Percentiles rank a stretch among this genome's conserved stretches.
Evolutionary conservation across 192 early-diverging fungal genomes (phyloP).

Genomic region (Anaeromyces robustus): DNA sequence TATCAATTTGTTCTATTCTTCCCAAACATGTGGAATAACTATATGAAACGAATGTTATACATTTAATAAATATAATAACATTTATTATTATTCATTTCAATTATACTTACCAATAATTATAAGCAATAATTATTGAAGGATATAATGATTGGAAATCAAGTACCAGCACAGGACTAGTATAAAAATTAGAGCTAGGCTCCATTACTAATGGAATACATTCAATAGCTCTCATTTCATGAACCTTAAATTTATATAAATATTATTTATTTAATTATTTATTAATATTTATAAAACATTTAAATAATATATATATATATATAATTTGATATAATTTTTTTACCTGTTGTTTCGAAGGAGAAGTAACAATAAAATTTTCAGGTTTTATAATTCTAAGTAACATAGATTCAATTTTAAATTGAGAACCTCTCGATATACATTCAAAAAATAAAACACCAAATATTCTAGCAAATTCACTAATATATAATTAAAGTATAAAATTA

Average conservation of each 20-base stretch:
- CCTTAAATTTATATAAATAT: conserved; percentile 5
- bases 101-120: conserved; percentile 88
- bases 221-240: conserved; percentile 51
- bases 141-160: conserved; percentile 90
- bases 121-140: conserved; percentile 91
- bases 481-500: conserved; percentile 1
- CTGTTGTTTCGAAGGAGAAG: conserved; percentile 59
- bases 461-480: conserved; percentile 59
- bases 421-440: conserved; percentile 74
- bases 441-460: conserved; percentile 85
- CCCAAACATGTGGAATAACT: conserved; percentile 79
- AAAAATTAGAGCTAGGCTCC: conserved; percentile 73
- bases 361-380: conserved; percentile 60
- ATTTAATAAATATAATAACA: background rate
- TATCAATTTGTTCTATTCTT: conserved; percentile 16
- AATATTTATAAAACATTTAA: no score
- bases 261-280: no score
- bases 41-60: background rate
- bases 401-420: conserved; percentile 84
- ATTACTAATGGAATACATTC: conserved; percentile 80
- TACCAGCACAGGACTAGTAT: conserved; percentile 69
- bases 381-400: conserved; percentile 35
- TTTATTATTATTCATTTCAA: background rate
- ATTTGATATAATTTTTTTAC: conserved; percentile 11
- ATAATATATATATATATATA: background rate